A percentile compares a stretch with the other conserved stretches of the same genome.
Conservation (phyloP, 805 yeast genomes). For the Tetrapisispora phaffii region DNA sequence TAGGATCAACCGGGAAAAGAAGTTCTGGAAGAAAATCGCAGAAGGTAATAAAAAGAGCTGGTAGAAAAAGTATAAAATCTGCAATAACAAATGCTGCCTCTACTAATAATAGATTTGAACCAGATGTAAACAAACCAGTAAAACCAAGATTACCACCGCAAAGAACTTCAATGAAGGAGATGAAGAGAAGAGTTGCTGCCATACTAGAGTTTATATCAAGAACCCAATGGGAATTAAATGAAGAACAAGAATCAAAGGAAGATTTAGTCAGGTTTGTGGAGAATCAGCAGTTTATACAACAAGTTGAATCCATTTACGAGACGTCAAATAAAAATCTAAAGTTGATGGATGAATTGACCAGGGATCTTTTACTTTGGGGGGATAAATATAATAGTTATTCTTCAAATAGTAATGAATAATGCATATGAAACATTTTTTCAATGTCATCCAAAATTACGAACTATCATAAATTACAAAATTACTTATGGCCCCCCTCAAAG, state of each 20-base stretch:
- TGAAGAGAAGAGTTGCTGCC: conserved; percentile 81
- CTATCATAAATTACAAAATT: background rate
- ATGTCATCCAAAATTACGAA: background rate
- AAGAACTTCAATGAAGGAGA: conserved; percentile 65
- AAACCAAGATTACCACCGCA: conserved; percentile 78
- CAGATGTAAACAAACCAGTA: conserved; percentile 58
- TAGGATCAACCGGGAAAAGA: background rate
- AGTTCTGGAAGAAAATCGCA: conserved; percentile 5
- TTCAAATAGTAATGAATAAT: background rate
- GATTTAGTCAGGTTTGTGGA: conserved; percentile 40
- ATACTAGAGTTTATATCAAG: conserved; percentile 85
- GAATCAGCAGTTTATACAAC: conserved; percentile 31
- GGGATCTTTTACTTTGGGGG: conserved; percentile 70
- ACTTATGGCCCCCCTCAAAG: background rate
- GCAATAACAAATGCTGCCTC: conserved; percentile 11
- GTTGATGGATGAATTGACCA: conserved; percentile 64
- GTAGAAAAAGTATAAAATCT: conserved; percentile 9
- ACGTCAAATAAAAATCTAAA: conserved; percentile 51
- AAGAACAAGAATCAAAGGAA: conserved; percentile 54
- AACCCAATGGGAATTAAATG: conserved; percentile 72
- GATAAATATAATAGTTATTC: conserved; percentile 39
- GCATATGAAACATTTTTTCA: background rate
- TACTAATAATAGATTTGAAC: conserved; percentile 26
- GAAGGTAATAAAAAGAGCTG: conserved; percentile 8
- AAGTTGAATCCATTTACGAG: conserved; percentile 36